Percentiles rank a stretch among this genome's conserved stretches.
These are phyloP conservation scores for Vanrija sp. DNA, from an alignment of 1,284 basidiomycete species.

Conservation along the genomic window DNA sequence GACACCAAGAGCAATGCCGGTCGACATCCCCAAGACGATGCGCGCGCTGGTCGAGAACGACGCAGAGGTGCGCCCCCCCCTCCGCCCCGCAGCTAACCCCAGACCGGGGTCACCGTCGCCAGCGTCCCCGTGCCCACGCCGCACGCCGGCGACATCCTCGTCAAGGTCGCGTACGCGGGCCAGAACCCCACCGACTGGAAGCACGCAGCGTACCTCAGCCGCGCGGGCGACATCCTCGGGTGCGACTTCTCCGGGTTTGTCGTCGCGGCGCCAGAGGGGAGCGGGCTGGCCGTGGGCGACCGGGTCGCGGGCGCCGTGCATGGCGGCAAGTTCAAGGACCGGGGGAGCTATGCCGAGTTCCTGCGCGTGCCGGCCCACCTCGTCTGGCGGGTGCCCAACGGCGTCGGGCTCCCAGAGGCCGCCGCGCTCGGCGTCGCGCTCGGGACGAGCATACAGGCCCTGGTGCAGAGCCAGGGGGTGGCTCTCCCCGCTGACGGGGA, in stretches of 20 bases:
- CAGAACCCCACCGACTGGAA: constrained; percentile 47
- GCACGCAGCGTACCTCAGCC: constrained; percentile 20
- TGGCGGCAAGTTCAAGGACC: constrained; percentile 46
- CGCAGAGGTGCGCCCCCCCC: not conserved
- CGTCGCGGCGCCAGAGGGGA: constrained; percentile 26
- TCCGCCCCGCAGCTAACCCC: no score
- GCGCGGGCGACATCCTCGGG: constrained; percentile 46
- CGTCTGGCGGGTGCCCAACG: constrained; percentile 16
- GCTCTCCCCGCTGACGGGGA: constrained; percentile 10
- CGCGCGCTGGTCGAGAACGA: not conserved
- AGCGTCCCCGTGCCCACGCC: constrained; percentile 4
- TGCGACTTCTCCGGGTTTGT: constrained; percentile 54
- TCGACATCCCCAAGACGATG: not conserved
- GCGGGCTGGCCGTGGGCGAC: constrained; percentile 47
- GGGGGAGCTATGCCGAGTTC: constrained; percentile 49
- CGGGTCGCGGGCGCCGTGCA: constrained; percentile 52
- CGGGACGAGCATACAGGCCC: constrained; percentile 16
- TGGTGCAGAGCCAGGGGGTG: constrained; percentile 8
- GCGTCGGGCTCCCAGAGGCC: constrained; percentile 44
- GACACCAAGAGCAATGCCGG: no score
- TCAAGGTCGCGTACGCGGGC: constrained; percentile 13
- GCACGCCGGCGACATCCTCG: constrained; percentile 10
- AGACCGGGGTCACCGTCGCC: not conserved
- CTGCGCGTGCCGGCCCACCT: constrained; percentile 29
- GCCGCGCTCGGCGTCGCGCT: constrained; percentile 49